Base-by-base conservation (phyloP, 345 rosid species). In the Acer campestre region DNA sequence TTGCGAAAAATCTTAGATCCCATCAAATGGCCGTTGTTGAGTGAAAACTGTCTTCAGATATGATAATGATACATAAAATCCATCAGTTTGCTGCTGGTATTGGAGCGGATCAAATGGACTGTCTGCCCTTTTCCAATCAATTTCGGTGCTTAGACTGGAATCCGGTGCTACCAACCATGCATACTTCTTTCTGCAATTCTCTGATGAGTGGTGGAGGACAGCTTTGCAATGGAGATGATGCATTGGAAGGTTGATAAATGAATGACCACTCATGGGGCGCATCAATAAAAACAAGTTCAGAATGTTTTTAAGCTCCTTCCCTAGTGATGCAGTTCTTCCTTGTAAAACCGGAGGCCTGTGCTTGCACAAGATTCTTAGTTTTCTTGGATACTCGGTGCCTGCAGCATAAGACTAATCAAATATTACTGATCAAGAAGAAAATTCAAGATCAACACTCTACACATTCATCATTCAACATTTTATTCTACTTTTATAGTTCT, bases 231-330 rank as follows among this genome's bases (percentile, higher is more conserved):
- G 82, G 70, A 46, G 90, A 77, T 65, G 83, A 48, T 17, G 14
- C 77, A 38, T 62, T 38, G 2, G 75, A 67, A 67, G 85, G 88
- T 53, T 86, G 95, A 85, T 89, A 94, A 55, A 96, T 81, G 80
- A 91, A 94, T 70, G 95, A 80, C 82, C 94, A 79, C 84, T 94
- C 92, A 44, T 92, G 98, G 1, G 98, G 97, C 14, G 97, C 99
- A 83, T 94, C 89, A 10, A 90, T 70, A 71, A 85, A 91, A 75
- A 94, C 85, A 31, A 96, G 91, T 82, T 94, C n/a, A n/a, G n/a
- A n/a, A n/a, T n/a, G n/a, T n/a, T n/a, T n/a, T n/a, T n/a, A n/a
- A 96, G 95, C 86, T 96, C 94, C 91, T 94, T 96, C 66, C 93
- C 91, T 70, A 96, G 84, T 31, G 99, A 96, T 66, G 92, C 97